Evolutionary conservation across 306 rosid species (phyloP), one percentile per base, ranked within the genome.

Genomic region (Styphnolobium japonicum): DNA sequence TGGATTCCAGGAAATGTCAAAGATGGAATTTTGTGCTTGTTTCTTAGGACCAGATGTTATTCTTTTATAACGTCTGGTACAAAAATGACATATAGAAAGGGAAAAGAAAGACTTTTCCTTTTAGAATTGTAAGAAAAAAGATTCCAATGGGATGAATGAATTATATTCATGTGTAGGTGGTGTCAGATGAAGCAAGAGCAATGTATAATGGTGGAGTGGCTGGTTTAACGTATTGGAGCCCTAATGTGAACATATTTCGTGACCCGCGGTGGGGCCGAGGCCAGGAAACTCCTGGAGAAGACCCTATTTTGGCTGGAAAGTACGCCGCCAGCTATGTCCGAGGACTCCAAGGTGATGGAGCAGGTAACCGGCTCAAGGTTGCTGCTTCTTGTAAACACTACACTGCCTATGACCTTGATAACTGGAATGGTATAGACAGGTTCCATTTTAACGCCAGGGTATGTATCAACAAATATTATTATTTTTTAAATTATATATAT

Each of bases 261-360:
- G 98, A 94, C 83, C 98, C 98, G 0, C 87, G 98, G 23, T 94
- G 98, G 98, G 98, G 98, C 2, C 84, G 97, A 0, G 98, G 97
- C 6, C 98, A 94, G 75, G 97, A 94, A 49, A 92, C 98, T 53
- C 97, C 98, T 0, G 97, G 97, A 0, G 98, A 94, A 58, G 98
- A 94, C 86, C 98, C 97, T 0, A 16, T 76, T 0, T 11, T 94
- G 53, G 87, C 95, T 2, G 94, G 67, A 3, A 92, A 88, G 40
- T 94, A 94, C 2, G 97, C 97, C 0, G 92, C 92, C 15, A 83
- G 82, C 53, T 94, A 94, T 23, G 97, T 94, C 43, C 82, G 12
- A 21, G 98, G 98, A 3, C 89, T 94, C 22, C 98, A 94, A 73
- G 98, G 97, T 0, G 68, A 86, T 1, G 94, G 82, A 0, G 81